Evolutionary conservation across 495 filamentous ascomycete genomes (phyloP).

Genomic region (Cairneyella variabilis): DNA sequence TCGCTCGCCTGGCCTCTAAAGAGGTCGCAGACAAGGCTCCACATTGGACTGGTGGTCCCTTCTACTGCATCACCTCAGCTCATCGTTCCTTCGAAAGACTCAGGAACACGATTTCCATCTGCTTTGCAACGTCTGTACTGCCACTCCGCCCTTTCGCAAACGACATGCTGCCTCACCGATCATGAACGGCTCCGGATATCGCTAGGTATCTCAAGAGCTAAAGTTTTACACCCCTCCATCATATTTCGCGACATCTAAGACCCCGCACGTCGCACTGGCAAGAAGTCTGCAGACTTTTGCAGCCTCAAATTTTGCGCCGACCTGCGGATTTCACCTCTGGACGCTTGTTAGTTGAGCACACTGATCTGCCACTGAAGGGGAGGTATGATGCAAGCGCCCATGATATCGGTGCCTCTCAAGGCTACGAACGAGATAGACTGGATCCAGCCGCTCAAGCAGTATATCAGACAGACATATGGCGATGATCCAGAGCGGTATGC

Average conservation of each 20-base stretch:
- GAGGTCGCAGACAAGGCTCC: no score
- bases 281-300: slow-evolving; percentile 3
- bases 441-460: slow-evolving; percentile 86
- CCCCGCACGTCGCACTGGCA: slow-evolving; percentile 4
- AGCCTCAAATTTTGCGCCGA: not conserved
- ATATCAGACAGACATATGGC: slow-evolving; percentile 90
- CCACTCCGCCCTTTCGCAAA: no score
- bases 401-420: slow-evolving; percentile 92
- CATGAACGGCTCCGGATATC: no score
- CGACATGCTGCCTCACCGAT: no score
- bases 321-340: not conserved
- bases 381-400: slow-evolving; percentile 59
- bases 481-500: slow-evolving; percentile 93
- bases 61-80: no score
- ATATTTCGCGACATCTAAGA: slow-evolving; percentile 3
- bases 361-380: slow-evolving; percentile 41
- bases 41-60: no score
- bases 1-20: no score
- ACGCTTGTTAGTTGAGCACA: not conserved
- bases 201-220: no score
- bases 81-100: no score
- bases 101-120: no score
- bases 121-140: no score
- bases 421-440: slow-evolving; percentile 99
- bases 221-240: not conserved